Evolutionary conservation across 805 yeast genomes (phyloP), one percentile per base, ranked within the genome.

Genomic region (Ogataea paradorogensis): DNA sequence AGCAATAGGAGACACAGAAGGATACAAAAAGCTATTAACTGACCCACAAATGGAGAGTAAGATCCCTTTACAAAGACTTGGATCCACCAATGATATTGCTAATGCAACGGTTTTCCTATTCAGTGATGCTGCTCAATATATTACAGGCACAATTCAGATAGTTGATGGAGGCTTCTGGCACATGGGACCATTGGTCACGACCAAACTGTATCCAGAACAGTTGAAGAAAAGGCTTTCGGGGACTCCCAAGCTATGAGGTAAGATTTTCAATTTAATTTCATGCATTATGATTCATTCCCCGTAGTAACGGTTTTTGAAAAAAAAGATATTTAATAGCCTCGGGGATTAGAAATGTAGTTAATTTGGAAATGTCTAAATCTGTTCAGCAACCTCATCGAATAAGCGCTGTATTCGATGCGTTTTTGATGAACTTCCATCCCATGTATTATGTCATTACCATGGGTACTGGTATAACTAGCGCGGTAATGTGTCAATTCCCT

Each of bases 151-250:
- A 4, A 68, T 81, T 11, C 71, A 78, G 27, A 83, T 87, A 13
- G 96, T 91, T 5, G 98, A 90, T 64, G 97, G 97, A 37, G 98
- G 82, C 2, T 71, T 76, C 42, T 89, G 97, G 96, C 95, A 87
- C 57, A 67, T 79, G 58, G 88, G 90, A 10, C 58, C 61, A 25
- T 53, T 64, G 47, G 59, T 60, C 34, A 55, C 58, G 10, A 35
- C 37, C 2, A 49, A 55, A 7, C 21, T 47, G 26, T 76, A 76
- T 47, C 83, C 84, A 7, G 67, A 69, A 2, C 45, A 42, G 7
- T 44, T 78, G 42, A 43, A 51, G 10, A 35, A 62, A 13, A 58
- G 63, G 28, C 38, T 62, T n/a, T 15, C 44, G 2, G 50, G 45
- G 14, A 37, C 45, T 5, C 36, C 66, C 10, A 59, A 57, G 33